Conservation (phyloP, 129 eudicot species). For the Centrapalus pauciflorus region DNA sequence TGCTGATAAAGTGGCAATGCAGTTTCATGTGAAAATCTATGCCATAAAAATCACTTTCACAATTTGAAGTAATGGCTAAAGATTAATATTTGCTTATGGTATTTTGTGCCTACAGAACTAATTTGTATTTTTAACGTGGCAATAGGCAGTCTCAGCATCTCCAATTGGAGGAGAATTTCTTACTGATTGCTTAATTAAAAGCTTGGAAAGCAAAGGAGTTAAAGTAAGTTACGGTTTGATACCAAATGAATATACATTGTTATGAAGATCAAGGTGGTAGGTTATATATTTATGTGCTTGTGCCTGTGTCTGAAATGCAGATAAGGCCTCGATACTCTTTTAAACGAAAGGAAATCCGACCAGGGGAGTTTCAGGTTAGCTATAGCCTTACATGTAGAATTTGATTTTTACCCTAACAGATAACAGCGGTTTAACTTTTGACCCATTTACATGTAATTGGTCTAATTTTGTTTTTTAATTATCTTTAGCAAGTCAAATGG, state of each 20-base stretch:
- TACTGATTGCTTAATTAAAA: slow-evolving; percentile 84
- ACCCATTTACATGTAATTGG: no score
- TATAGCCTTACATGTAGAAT: neutral
- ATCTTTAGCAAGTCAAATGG: no score
- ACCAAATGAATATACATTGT: slow-evolving; percentile 2
- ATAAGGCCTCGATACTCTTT: slow-evolving; percentile 95
- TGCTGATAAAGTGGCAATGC: no score
- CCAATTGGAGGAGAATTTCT: slow-evolving; percentile 96
- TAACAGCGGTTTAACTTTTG: no score
- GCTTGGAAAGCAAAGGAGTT: slow-evolving; percentile 91
- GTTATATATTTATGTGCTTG: neutral
- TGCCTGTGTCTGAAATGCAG: slow-evolving; percentile 33
- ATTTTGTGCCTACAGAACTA: neutral
- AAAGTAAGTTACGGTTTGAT: slow-evolving; percentile 44
- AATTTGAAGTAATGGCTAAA: neutral
- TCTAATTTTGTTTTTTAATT: no score
- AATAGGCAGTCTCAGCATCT: slow-evolving; percentile 79
- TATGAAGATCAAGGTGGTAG: slow-evolving; percentile 9
- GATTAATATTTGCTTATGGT: neutral
- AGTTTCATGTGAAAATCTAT: neutral
- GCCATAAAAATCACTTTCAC: neutral
- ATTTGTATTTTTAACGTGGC: slow-evolving; percentile 7
- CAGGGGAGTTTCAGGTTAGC: slow-evolving; percentile 95
- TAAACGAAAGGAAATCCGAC: slow-evolving; percentile 83
- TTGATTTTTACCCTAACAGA: slow-evolving; percentile 7